Conservation (phyloP, 2,329 filamentous ascomycete genomes). For the Drechslera avenae region DNA sequence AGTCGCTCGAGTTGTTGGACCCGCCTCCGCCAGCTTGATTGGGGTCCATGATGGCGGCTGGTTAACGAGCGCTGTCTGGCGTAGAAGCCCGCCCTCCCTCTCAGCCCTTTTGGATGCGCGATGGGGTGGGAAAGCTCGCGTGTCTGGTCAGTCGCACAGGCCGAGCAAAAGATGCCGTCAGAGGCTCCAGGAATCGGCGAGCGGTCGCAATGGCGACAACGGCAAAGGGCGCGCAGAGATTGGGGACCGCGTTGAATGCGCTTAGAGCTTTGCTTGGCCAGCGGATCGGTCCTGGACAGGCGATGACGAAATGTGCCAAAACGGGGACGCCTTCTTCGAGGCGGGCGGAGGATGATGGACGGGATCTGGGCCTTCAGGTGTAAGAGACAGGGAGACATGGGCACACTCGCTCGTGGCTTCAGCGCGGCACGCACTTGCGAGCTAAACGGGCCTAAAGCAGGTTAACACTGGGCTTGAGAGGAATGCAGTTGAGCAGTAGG, state of each 20-base stretch:
- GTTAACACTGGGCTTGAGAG: slow-evolving; percentile 30
- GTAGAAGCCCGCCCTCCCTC: slow-evolving; percentile 5
- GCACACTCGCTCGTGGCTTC: slow-evolving; percentile 28
- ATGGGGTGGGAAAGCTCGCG: slow-evolving; percentile 2
- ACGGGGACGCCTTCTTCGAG: slow-evolving; percentile 25
- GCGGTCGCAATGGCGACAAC: slow-evolving; percentile 3
- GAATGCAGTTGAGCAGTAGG: slow-evolving; percentile 25
- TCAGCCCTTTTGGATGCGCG: slow-evolving; percentile 10
- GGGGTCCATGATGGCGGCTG: slow-evolving; percentile 37
- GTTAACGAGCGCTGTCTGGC: neutral
- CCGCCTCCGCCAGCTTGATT: slow-evolving; percentile 44
- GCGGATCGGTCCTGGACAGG: slow-evolving; percentile 17
- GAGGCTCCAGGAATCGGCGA: slow-evolving; percentile 3
- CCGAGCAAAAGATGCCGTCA: neutral
- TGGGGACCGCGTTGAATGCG: slow-evolving; percentile 14
- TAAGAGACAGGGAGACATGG: slow-evolving; percentile 33
- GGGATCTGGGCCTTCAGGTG: slow-evolving; percentile 33
- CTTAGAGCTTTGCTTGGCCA: slow-evolving; percentile 20
- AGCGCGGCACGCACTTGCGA: slow-evolving; percentile 24
- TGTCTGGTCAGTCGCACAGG: neutral
- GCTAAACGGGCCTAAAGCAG: slow-evolving; percentile 38
- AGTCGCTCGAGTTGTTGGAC: slow-evolving; percentile 90
- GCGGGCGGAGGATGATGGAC: slow-evolving; percentile 25
- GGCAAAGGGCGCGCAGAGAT: slow-evolving; percentile 24
- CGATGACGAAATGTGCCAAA: slow-evolving; percentile 32